Conservation (phyloP, 768 basidiomycete genomes). For the Tylopilus sp. region DNA sequence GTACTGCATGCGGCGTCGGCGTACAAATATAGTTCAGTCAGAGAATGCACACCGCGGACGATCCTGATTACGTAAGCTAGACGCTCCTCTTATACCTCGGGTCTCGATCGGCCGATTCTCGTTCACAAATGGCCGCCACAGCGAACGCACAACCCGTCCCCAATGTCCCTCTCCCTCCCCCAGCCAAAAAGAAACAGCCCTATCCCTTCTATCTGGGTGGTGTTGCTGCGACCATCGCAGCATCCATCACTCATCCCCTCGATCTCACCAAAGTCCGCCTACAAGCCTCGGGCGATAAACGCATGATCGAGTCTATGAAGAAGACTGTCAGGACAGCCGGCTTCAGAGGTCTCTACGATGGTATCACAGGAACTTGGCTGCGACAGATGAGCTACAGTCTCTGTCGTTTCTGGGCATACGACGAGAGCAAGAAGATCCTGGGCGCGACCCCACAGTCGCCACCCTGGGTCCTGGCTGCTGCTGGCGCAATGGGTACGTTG, state of each 20-base stretch:
- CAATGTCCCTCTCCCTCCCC: slow-evolving; percentile 12
- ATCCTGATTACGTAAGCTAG: slow-evolving; percentile 14
- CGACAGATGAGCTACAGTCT: slow-evolving; percentile 92
- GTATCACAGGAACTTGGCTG: slow-evolving; percentile 84
- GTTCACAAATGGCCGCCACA: slow-evolving; percentile 17
- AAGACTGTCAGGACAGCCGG: slow-evolving; percentile 84
- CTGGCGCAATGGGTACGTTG: slow-evolving; percentile 83
- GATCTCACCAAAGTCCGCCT: slow-evolving; percentile 90
- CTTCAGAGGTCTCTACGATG: slow-evolving; percentile 71
- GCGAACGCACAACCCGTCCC: slow-evolving; percentile 5
- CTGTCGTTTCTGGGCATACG: slow-evolving; percentile 92
- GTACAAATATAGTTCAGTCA: not conserved
- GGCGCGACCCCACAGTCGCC: slow-evolving; percentile 66
- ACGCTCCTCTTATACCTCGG: slow-evolving; percentile 12
- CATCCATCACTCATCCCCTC: slow-evolving; percentile 84
- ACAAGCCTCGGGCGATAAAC: slow-evolving; percentile 89
- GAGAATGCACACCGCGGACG: not conserved
- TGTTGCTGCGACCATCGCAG: slow-evolving; percentile 83
- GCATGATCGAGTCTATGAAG: slow-evolving; percentile 78
- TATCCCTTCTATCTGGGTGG: slow-evolving; percentile 89
- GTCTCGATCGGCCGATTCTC: not conserved
- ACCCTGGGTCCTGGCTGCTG: slow-evolving; percentile 75
- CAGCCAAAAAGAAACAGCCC: slow-evolving; percentile 53
- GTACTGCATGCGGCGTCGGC: too few relatives aligned
- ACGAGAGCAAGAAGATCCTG: slow-evolving; percentile 81